Evolutionary conservation across 2,329 filamentous ascomycete species (phyloP), one percentile per base, ranked within the genome.

Genomic region (Pyrenophora teres): DNA sequence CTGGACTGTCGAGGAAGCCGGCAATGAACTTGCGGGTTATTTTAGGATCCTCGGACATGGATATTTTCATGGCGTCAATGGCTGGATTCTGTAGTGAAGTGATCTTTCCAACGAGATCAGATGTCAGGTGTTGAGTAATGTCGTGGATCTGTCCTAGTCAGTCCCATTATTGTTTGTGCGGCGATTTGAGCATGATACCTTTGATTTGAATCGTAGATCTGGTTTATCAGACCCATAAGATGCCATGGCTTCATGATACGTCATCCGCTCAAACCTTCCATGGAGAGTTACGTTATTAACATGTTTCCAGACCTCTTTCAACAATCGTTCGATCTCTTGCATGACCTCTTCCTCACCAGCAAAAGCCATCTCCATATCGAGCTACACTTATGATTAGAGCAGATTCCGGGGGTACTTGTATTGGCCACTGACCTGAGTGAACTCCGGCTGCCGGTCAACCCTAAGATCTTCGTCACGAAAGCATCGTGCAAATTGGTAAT

Each of bases 351-450:
- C 74, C 6, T 87, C 88, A 5, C 79, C 85, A 0, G 88, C 86
- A 75, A 96, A 99, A 0, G 89, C 85, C 88, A 96, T 94, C 72
- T 99, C 94, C 63, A 99, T 74, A 82, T 99, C 94, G 44, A 97
- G 82, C 86, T 94, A 13, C 23, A 30, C 4, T 13, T 30, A 9
- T 30, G 5, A 12, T 30, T 12, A 30, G 27, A 30, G 7, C 27
- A 30, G 12, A 10, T 30, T 30, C 4, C 9, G 27, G 4, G 10
- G 2, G 9, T 2, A 3, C 2, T 30, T 30, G 1, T 2, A 18
- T n/a, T 3, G 35, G 4, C 21, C 32, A 54, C 61, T 64, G 74
- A 89, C 88, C 79, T 96, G 92, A 1, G 94, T 97, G 68, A 99
- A 99, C 70, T 99, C 94, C 0, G 94, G 95, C 69, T 99, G 94